Evolutionary conservation across 2,329 filamentous ascomycete species (phyloP).

Genomic region (Beauveria sp.): DNA sequence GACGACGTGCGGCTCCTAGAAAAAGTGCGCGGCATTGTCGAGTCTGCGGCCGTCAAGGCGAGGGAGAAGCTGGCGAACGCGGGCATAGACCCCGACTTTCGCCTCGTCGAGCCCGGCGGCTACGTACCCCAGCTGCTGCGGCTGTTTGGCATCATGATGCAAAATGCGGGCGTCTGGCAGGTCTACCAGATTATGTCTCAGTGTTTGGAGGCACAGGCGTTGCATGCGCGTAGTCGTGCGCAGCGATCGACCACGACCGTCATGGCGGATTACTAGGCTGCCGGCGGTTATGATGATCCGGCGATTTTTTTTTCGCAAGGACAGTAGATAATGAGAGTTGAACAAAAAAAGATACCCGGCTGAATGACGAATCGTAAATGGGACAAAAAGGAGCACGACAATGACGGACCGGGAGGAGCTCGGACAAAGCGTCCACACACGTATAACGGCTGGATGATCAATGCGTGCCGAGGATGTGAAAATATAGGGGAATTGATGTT

Average conservation of each 20-base stretch:
- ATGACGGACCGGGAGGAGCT: neutral
- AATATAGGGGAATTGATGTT: neutral
- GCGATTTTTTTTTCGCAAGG: neutral
- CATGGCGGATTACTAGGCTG: neutral
- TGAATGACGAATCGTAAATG: neutral
- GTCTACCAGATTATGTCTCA: conserved; percentile 48
- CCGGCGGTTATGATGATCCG: no score
- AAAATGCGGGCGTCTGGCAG: conserved; percentile 88
- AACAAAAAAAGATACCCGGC: neutral
- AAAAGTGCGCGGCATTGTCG: conserved; percentile 74
- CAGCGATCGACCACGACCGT: neutral
- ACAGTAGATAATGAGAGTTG: neutral
- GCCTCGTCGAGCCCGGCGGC: conserved; percentile 57
- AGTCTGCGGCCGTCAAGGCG: conserved; percentile 73
- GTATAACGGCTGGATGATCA: neutral
- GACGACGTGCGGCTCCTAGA: conserved; percentile 80
- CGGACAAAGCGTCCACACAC: no score
- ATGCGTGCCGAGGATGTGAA: neutral
- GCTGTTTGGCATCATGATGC: conserved; percentile 78
- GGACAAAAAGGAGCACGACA: neutral
- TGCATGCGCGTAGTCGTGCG: conserved; percentile 4
- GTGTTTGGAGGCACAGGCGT: conserved; percentile 47
- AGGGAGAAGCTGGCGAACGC: conserved; percentile 43
- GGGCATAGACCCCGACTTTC: conserved; percentile 44
- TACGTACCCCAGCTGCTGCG: conserved; percentile 79